Evolutionary conservation across 495 filamentous ascomycete genomes (phyloP).

Genomic region (Aspergillus nanangensis): DNA sequence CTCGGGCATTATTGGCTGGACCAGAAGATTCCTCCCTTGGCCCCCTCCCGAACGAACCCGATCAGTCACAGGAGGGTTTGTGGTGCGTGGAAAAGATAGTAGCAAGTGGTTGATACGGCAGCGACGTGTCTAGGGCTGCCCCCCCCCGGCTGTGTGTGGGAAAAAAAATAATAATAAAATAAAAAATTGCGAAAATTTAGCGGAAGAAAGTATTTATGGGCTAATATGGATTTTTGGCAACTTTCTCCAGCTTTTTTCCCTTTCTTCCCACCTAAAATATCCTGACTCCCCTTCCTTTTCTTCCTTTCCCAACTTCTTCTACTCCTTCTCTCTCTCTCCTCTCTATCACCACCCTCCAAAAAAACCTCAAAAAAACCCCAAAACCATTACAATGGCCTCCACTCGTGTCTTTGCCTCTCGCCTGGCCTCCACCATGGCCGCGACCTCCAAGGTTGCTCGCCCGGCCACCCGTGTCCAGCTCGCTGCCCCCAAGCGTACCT

Average conservation of each 20-base stretch:
- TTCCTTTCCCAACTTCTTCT: slow-evolving; percentile 16
- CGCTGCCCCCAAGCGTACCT: slow-evolving; percentile 64
- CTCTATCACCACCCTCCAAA: slow-evolving; percentile 27
- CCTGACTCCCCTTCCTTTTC: slow-evolving; percentile 22
- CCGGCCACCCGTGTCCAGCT: slow-evolving; percentile 59
- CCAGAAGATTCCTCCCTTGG: slow-evolving; percentile 12
- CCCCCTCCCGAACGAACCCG: slow-evolving; percentile 24
- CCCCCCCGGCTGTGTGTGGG: slow-evolving; percentile 29
- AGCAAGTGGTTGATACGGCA: neutral
- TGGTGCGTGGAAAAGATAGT: slow-evolving; percentile 6
- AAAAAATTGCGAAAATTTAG: slow-evolving; percentile 46
- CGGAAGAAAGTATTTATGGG: slow-evolving; percentile 44
- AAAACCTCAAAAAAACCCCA: slow-evolving; percentile 17
- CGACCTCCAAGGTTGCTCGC: slow-evolving; percentile 64
- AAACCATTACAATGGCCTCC: slow-evolving; percentile 65
- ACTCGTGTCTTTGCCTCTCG: slow-evolving; percentile 66
- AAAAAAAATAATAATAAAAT: slow-evolving; percentile 24
- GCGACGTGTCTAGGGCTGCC: slow-evolving; percentile 21
- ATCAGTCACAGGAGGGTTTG: slow-evolving; percentile 5
- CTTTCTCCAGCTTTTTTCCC: slow-evolving; percentile 41
- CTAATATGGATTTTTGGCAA: slow-evolving; percentile 29
- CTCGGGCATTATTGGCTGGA: slow-evolving; percentile 14
- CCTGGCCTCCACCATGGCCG: slow-evolving; percentile 72
- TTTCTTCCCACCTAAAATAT: slow-evolving; percentile 38
- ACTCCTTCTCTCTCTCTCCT: slow-evolving; percentile 17